These are phyloP conservation scores for Apostasia shenzhenica DNA, from an alignment of 106 monocot genomes.

Conservation along the genomic window DNA sequence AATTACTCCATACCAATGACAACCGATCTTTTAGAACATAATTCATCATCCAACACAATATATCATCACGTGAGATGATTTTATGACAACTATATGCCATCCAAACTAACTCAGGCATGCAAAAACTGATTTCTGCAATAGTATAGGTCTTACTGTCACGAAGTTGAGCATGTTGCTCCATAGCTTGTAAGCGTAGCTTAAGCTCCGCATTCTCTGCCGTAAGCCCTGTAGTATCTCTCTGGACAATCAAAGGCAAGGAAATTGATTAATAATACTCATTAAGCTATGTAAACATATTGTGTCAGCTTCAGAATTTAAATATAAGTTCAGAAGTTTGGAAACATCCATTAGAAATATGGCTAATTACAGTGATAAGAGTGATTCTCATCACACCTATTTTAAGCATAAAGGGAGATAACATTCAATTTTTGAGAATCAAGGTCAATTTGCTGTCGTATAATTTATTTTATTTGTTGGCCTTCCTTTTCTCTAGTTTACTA, in stretches of 20 bases:
- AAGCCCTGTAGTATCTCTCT: conserved; percentile 53
- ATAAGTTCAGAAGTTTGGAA: neutral
- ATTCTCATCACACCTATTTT: too few relatives aligned
- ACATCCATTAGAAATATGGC: neutral
- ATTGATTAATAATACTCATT: neutral
- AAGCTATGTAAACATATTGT: neutral
- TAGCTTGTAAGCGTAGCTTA: conserved; percentile 46
- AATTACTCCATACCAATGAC: too few relatives aligned
- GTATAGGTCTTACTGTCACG: conserved; percentile 35
- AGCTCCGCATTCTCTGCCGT: conserved; percentile 54
- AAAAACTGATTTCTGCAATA: neutral
- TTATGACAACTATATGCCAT: too few relatives aligned
- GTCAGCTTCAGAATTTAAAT: neutral
- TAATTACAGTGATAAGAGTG: too few relatives aligned
- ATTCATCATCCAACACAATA: too few relatives aligned
- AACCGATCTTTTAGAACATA: too few relatives aligned
- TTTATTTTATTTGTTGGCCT: too few relatives aligned
- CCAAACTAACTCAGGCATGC: neutral
- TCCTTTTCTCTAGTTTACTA: too few relatives aligned
- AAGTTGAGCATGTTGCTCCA: conserved; percentile 59
- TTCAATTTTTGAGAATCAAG: too few relatives aligned
- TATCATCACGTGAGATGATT: neutral
- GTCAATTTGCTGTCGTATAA: too few relatives aligned
- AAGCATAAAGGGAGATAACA: too few relatives aligned
- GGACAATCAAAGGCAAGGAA: conserved; percentile 1